Evolutionary conservation across 2,329 filamentous ascomycete genomes (phyloP).

Genomic region (Epichloe elymi): DNA sequence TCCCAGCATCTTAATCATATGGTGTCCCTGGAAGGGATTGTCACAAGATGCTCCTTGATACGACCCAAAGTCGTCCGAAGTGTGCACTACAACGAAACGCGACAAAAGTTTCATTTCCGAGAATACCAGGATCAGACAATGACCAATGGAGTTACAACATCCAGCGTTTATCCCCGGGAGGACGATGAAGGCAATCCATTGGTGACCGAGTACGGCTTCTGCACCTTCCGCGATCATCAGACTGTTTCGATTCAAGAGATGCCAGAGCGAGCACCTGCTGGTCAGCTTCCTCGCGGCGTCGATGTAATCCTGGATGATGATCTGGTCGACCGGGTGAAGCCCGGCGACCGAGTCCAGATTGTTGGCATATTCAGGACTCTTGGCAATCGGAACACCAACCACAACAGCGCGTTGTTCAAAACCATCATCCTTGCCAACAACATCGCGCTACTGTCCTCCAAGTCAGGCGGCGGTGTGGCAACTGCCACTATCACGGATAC

Average conservation of each 20-base stretch:
- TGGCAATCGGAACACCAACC: slow-evolving; percentile 83
- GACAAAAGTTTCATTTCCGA: slow-evolving; percentile 74
- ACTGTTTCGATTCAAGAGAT: slow-evolving; percentile 98
- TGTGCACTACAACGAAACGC: slow-evolving; percentile 86
- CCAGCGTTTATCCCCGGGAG: slow-evolving; percentile 86
- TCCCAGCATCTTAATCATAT: slow-evolving; percentile 88
- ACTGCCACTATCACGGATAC: slow-evolving; percentile 88
- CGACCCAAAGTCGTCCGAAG: slow-evolving; percentile 96
- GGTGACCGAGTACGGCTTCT: slow-evolving; percentile 91
- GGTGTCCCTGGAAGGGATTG: slow-evolving; percentile 95
- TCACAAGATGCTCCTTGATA: slow-evolving; percentile 90
- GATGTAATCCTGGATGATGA: slow-evolving; percentile 97
- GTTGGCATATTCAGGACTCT: slow-evolving; percentile 94
- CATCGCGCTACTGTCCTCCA: slow-evolving; percentile 84
- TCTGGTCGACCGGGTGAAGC: slow-evolving; percentile 86
- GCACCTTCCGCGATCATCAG: slow-evolving; percentile 91
- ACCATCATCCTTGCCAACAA: slow-evolving; percentile 92
- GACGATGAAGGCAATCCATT: slow-evolving; percentile 88
- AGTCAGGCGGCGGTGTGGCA: slow-evolving; percentile 87
- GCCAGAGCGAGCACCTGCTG: slow-evolving; percentile 90
- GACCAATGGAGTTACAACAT: slow-evolving; percentile 79
- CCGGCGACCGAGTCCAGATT: slow-evolving; percentile 87
- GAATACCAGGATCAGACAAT: slow-evolving; percentile 97
- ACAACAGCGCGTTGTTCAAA: slow-evolving; percentile 88
- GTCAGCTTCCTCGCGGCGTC: slow-evolving; percentile 86